Conservation (phyloP, 768 basidiomycete genomes). For the Psilocybe sp. region DNA sequence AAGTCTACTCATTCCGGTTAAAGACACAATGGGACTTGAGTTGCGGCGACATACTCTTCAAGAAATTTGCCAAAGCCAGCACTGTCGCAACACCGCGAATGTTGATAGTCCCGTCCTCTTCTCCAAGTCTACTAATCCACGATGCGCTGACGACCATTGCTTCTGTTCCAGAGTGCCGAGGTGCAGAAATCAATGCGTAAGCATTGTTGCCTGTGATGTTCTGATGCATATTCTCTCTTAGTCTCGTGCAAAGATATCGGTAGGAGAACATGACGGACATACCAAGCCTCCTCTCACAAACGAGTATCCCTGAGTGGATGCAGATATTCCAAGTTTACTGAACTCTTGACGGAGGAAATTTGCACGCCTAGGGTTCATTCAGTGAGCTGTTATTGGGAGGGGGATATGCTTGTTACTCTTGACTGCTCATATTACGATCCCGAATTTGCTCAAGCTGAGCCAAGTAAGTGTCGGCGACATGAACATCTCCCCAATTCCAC, state of each 20-base stretch:
- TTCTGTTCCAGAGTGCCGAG: constrained; percentile 90
- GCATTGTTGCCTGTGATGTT: constrained; percentile 67
- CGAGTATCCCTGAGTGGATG: constrained; percentile 67
- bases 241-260: not conserved
- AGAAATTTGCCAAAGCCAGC: constrained; percentile 76
- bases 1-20: constrained; percentile 46
- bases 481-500: constrained; percentile 91
- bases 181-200: constrained; percentile 79
- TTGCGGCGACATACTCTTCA: constrained; percentile 59
- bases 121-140: constrained; percentile 71
- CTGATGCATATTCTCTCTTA: constrained; percentile 29
- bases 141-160: constrained; percentile 90
- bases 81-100: constrained; percentile 85
- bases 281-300: constrained; percentile 56
- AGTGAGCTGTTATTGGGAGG: not conserved
- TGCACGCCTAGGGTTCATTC: constrained; percentile 51
- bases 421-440: constrained; percentile 60
- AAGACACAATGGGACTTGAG: not conserved
- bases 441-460: constrained; percentile 62
- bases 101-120: constrained; percentile 62
- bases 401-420: constrained; percentile 48
- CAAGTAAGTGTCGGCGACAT: constrained; percentile 80
- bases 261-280: constrained; percentile 17
- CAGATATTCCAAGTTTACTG: constrained; percentile 65
- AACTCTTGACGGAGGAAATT: constrained; percentile 63